Evolutionary conservation across 352 stramenopile genomes (phyloP), one percentile per base, ranked within the genome.

Genomic region (Pythium grandisporangium): DNA sequence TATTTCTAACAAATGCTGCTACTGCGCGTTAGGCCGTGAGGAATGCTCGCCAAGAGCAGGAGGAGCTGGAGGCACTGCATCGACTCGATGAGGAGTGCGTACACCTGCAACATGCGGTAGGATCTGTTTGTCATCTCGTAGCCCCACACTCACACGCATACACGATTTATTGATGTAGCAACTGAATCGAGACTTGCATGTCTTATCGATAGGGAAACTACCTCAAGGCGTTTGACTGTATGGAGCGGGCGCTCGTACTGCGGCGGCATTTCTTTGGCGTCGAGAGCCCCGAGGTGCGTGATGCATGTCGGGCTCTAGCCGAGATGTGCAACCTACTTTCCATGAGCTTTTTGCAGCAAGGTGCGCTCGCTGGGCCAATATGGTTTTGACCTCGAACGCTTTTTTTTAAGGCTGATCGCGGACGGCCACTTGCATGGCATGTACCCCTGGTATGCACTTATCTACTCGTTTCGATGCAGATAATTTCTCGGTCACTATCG

Each of bases 251-350:
- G 20, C 66, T 96, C 13, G 87, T 97, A 6, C 59, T 97, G 27
- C 62, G 89, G 8, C 82, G 92, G 30, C 85, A 96, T 51, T 95
- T 97, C 44, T 96, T 96, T 48, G 89, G 89, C n/a, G 55, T 72
- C 21, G 82, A 95, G 8, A 95, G 78, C 36, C 61, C 78, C 1
- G 83, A 96, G 41, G 87, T 97, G 21, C 25, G 51, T 35, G 53
- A 83, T 27, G 84, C 85, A 11, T 96, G 89, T 59, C 85, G 78
- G 49, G 87, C 83, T 6, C 66, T 97, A 6, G 82, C 81, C 6
- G 86, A 96, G 53, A 95, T 97, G 78, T 97, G 87, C 66, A 97
- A 97, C 53, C 51, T 96, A 23, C 60, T 97, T 17, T 79, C 87
- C 17, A 96, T 97, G 89, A 96, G 80, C 21, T 97, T 96, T 42